Evolutionary conservation across 2,329 filamentous ascomycete species (phyloP), one percentile per base, ranked within the genome.

Genomic region (Teratosphaeria zuluensis): DNA sequence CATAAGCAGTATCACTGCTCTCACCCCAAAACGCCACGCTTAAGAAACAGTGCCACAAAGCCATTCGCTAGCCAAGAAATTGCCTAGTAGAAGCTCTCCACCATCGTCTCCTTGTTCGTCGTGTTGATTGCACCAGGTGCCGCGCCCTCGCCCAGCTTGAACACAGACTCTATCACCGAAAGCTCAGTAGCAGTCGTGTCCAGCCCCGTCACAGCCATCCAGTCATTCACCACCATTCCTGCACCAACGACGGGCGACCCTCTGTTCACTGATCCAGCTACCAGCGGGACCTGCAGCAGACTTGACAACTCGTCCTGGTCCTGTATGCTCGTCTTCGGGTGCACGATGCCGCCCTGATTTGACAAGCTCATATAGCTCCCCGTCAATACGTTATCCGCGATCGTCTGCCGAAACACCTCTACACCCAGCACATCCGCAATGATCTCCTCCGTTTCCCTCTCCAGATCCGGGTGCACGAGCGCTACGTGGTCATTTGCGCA

Each of bases 381-480:
- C 42, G 95, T 94, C 31, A 99, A 85, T 59, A 99, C 94, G 73
- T 97, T 96, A 77, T 96, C 92, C 69, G 92, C 91, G 61, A 99
- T 88, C 53, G 94, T 97, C 80, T 99, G 94, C 63, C 90, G 81
- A 78, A 94, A 95, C 11, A 94, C 89, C 75, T 95, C 89, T 59
- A 95, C 89, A 63, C 89, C 89, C 21, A 95, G 79, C 60, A 95
- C 90, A 73, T 99, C 94, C 68, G 94, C 90, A 72, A 99, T 92
- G 54, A 99, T 96, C 79, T 99, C 94, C 77, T 99, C 94, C 16
- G 92, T 96, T 80, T 99, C 94, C 62, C 92, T 88, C 81, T 97
- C 94, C 61, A 99, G 81, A 72, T 99, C 94, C 11, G 94, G 94
- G 74, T 99, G 94, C 62, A 97, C 86, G 52, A 99, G 86, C 56